A percentile compares a stretch with the other conserved stretches of the same genome.
Evolutionary conservation across 305 asterid species (phyloP).

Genomic region (Solanum hybrid): DNA sequence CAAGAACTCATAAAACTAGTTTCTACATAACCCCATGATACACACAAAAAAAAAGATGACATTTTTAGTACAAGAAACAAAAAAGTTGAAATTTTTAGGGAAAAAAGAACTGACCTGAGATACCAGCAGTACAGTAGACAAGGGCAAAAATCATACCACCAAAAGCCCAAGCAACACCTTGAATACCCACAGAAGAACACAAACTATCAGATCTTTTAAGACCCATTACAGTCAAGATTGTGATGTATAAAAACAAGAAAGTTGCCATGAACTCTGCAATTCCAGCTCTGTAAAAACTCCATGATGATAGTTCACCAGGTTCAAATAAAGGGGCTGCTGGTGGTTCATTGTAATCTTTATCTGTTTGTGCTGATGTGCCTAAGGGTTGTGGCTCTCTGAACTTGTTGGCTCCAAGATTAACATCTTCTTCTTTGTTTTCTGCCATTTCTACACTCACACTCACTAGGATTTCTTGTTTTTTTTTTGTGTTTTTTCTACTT

Average conservation of each 20-base stretch:
- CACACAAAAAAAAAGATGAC: not conserved
- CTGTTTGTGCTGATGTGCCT: slow-evolving; percentile 78
- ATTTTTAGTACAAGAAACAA: slow-evolving; percentile 2
- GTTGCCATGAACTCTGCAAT: slow-evolving; percentile 86
- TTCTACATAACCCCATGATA: not conserved
- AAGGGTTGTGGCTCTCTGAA: slow-evolving; percentile 61
- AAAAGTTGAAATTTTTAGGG: not conserved
- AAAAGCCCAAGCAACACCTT: slow-evolving; percentile 96
- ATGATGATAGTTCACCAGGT: slow-evolving; percentile 72
- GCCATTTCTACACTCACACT: slow-evolving; percentile 34
- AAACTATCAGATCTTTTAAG: slow-evolving; percentile 39
- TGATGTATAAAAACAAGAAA: slow-evolving; percentile 66
- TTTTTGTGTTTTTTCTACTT: not conserved
- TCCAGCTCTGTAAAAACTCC: slow-evolving; percentile 92
- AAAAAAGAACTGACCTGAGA: slow-evolving; percentile 45
- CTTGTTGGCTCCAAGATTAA: slow-evolving; percentile 67
- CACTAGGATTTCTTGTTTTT: not conserved
- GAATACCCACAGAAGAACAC: slow-evolving; percentile 68
- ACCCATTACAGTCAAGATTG: slow-evolving; percentile 77
- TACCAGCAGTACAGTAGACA: slow-evolving; percentile 92
- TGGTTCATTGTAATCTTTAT: slow-evolving; percentile 76
- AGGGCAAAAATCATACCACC: slow-evolving; percentile 95
- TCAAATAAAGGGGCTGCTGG: slow-evolving; percentile 82
- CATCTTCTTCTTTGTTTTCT: slow-evolving; percentile 69
- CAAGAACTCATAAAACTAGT: not conserved